Conservation (phyloP, 768 basidiomycete genomes). For the Boletus fagicola region DNA sequence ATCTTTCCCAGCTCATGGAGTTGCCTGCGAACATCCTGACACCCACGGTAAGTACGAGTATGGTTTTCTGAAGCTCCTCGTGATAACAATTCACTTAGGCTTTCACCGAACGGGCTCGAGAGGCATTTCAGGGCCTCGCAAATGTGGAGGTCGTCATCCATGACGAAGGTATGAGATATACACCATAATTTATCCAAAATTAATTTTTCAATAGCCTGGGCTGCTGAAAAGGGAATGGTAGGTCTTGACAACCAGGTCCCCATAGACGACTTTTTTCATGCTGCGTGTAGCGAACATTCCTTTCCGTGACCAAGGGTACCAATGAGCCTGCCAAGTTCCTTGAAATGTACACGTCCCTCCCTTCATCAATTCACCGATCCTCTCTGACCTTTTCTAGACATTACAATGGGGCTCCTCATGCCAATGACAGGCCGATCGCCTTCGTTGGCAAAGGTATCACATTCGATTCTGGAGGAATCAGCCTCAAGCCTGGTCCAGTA, state of each 20-base stretch:
- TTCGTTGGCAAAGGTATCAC: constrained; percentile 90
- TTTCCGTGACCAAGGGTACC: constrained; percentile 82
- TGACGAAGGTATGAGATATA: constrained; percentile 58
- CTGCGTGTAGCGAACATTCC: constrained; percentile 63
- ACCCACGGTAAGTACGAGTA: constrained; percentile 54
- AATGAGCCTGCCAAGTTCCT: constrained; percentile 83
- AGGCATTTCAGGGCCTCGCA: constrained; percentile 60
- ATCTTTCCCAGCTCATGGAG: constrained; percentile 63
- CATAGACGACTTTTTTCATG: not conserved
- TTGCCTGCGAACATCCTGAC: constrained; percentile 85
- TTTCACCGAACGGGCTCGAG: constrained; percentile 69
- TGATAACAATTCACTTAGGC: constrained; percentile 36
- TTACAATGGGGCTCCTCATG: constrained; percentile 71
- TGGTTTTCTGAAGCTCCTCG: not conserved
- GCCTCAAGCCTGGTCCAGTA: constrained; percentile 72
- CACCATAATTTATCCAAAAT: not conserved
- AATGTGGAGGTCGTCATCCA: constrained; percentile 69
- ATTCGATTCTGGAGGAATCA: constrained; percentile 88
- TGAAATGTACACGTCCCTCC: constrained; percentile 58
- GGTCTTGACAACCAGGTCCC: not conserved
- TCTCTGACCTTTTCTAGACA: constrained; percentile 43
- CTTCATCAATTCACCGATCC: not conserved
- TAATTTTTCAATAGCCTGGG: constrained; percentile 57
- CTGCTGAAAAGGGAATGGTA: constrained; percentile 81
- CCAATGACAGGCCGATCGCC: constrained; percentile 59